These are phyloP conservation scores for Taiwanofungus camphoratus DNA, from an alignment of 1,284 basidiomycete species.

Conservation along the genomic window DNA sequence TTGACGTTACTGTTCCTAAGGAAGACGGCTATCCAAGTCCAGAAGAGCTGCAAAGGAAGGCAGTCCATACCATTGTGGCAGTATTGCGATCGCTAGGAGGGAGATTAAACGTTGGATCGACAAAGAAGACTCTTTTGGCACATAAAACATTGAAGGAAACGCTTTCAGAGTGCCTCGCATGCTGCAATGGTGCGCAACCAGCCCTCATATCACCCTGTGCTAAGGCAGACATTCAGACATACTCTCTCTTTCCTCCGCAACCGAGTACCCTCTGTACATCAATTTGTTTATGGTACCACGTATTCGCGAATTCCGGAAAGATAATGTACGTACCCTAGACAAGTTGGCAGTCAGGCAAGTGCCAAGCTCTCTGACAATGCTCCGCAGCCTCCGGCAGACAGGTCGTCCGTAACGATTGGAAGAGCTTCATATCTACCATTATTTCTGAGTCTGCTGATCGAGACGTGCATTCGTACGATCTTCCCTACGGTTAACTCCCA, in stretches of 20 bases:
- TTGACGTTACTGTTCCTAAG: constrained; percentile 34
- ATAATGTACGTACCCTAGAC: no score
- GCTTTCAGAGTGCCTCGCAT: constrained; percentile 33
- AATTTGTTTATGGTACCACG: neutral
- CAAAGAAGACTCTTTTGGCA: constrained; percentile 29
- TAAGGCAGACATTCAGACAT: constrained; percentile 6
- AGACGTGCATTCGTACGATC: constrained; percentile 38
- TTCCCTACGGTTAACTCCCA: constrained; percentile 36
- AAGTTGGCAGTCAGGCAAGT: neutral
- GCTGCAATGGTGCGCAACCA: constrained; percentile 12
- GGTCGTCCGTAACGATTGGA: constrained; percentile 2
- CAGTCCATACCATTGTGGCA: constrained; percentile 28
- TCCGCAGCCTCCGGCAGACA: neutral
- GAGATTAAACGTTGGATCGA: constrained; percentile 24
- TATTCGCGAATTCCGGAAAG: no score
- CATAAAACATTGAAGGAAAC: constrained; percentile 41
- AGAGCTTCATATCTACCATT: constrained; percentile 35
- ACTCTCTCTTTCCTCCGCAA: neutral
- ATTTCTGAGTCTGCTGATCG: constrained; percentile 40
- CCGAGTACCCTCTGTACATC: constrained; percentile 4
- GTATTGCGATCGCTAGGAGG: constrained; percentile 38
- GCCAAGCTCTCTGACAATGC: neutral
- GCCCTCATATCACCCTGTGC: neutral
- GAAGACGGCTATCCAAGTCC: constrained; percentile 35
- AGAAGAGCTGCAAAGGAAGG: constrained; percentile 32